A percentile compares a stretch with the other conserved stretches of the same genome.
These are phyloP conservation scores for Aquanectria penicillioides DNA, from an alignment of 2,329 filamentous ascomycete genomes.

Conservation along the genomic window DNA sequence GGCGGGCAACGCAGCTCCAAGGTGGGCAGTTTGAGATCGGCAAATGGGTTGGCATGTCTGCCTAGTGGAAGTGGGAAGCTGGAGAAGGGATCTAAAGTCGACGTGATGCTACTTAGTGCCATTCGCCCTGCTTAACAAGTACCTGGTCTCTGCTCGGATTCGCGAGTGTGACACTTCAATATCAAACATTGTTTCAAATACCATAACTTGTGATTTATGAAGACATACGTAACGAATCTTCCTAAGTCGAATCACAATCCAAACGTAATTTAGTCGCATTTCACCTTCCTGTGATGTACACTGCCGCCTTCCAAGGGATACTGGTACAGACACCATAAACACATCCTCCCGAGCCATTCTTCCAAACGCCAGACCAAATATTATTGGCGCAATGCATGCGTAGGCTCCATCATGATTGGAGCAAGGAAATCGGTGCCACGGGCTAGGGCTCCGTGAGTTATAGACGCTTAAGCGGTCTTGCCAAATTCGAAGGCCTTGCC, in stretches of 20 bases:
- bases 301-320: constrained; percentile 43
- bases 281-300: constrained; percentile 48
- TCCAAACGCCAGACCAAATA: constrained; percentile 54
- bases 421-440: constrained; percentile 31
- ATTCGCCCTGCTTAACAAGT: constrained; percentile 41
- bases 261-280: constrained; percentile 41
- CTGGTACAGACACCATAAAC: constrained; percentile 48
- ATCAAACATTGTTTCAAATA: constrained; percentile 6
- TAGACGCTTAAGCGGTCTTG: constrained; percentile 39
- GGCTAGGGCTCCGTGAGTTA: constrained; percentile 25
- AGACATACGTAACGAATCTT: constrained; percentile 30
- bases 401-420: constrained; percentile 36
- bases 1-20: constrained; percentile 90
- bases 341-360: constrained; percentile 47
- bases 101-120: constrained; percentile 81
- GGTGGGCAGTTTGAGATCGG: constrained; percentile 87
- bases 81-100: constrained; percentile 74
- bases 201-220: constrained; percentile 32
- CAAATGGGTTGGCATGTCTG: constrained; percentile 86
- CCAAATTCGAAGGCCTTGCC: constrained; percentile 83
- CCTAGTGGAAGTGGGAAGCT: constrained; percentile 72
- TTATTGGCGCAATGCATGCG: constrained; percentile 50
- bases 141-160: not conserved
- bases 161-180: not conserved
- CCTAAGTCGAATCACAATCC: constrained; percentile 30